These are phyloP conservation scores for Termitomyces sp. DNA, from an alignment of 768 basidiomycete genomes.

Conservation along the genomic window DNA sequence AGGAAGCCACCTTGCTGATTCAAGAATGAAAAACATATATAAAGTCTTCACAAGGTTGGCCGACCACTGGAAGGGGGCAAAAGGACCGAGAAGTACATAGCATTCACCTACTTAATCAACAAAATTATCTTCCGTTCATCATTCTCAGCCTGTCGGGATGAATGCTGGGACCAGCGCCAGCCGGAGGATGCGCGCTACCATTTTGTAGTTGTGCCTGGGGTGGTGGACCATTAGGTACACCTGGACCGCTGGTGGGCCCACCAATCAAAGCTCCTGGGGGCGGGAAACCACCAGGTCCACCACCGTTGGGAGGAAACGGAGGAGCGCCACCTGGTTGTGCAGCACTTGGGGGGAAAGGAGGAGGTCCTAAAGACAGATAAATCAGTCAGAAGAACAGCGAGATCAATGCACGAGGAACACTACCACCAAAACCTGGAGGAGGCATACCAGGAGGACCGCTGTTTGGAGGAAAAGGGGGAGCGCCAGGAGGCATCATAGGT, in stretches of 20 bases:
- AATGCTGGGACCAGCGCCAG: constrained; percentile 53
- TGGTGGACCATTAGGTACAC: constrained; percentile 32
- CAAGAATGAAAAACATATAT: neutral
- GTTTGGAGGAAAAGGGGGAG: constrained; percentile 69
- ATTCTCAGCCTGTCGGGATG: constrained; percentile 82
- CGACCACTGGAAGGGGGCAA: neutral
- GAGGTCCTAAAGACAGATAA: neutral
- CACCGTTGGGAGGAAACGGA: constrained; percentile 3
- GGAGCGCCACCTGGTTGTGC: constrained; percentile 1
- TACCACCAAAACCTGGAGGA: constrained; percentile 44
- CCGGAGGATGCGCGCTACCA: constrained; percentile 20
- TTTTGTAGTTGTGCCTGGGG: constrained; percentile 24
- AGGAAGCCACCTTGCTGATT: neutral
- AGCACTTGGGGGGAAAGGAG: constrained; percentile 4
- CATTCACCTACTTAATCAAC: constrained; percentile 3
- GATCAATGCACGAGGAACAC: constrained; percentile 10
- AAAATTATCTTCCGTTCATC: constrained; percentile 43
- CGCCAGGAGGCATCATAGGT: constrained; percentile 46
- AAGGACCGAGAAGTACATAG: neutral
- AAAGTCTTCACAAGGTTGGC: neutral
- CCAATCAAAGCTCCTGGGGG: constrained; percentile 50
- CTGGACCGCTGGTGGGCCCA: constrained; percentile 34
- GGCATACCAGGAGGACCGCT: constrained; percentile 39
- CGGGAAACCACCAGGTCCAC: constrained; percentile 16
- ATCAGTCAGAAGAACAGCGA: neutral